These are phyloP conservation scores for Monosporozyma siamensis DNA, from an alignment of 805 yeast species.

Conservation along the genomic window DNA sequence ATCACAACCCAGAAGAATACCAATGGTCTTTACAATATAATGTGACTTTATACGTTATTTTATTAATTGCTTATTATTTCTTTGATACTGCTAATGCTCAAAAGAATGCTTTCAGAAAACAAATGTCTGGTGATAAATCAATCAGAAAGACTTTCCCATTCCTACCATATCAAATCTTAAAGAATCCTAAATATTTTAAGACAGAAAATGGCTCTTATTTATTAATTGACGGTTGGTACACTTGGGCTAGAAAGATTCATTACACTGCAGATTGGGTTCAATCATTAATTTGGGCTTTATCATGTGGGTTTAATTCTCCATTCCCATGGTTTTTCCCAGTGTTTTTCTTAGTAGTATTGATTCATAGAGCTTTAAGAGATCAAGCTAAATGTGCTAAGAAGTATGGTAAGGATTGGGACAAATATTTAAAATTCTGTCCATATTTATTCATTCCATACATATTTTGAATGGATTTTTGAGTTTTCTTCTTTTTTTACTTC, in stretches of 20 bases:
- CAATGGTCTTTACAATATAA: constrained; percentile 58
- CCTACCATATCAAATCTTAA: constrained; percentile 73
- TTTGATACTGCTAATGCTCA: constrained; percentile 94
- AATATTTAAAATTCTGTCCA: constrained; percentile 79
- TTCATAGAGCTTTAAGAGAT: constrained; percentile 87
- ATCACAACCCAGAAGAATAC: constrained; percentile 80
- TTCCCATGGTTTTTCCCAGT: constrained; percentile 95
- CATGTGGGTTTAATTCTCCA: constrained; percentile 79
- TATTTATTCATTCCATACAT: constrained; percentile 86
- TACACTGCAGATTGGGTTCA: constrained; percentile 92
- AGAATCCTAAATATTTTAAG: constrained; percentile 74
- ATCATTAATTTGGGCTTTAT: constrained; percentile 83
- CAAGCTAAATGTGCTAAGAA: constrained; percentile 72
- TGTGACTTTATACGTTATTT: constrained; percentile 42
- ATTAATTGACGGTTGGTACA: constrained; percentile 91
- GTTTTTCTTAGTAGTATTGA: constrained; percentile 77
- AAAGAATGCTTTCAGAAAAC: constrained; percentile 83
- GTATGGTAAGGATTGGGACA: constrained; percentile 92
- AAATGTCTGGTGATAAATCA: constrained; percentile 66
- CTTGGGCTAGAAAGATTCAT: constrained; percentile 85
- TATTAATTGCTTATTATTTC: constrained; percentile 73
- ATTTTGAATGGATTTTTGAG: constrained; percentile 33
- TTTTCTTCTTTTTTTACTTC: not conserved
- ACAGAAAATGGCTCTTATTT: constrained; percentile 79
- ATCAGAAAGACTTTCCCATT: constrained; percentile 88